Evolutionary conservation across 805 yeast genomes (phyloP).

Genomic region (Kodamaea laetipori): DNA sequence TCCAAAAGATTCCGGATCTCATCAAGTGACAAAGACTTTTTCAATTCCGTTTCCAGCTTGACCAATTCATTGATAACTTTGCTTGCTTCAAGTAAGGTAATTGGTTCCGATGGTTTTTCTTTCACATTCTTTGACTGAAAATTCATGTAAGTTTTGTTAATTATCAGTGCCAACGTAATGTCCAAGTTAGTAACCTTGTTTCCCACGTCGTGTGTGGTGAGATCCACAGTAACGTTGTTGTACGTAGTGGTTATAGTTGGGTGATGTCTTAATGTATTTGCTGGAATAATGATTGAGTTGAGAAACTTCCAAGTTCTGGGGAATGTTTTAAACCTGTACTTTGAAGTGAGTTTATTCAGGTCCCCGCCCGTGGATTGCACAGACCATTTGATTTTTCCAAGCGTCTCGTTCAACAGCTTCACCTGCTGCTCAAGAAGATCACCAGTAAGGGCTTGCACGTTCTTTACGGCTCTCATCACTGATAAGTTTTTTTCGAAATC

Average conservation of each 20-base stretch:
- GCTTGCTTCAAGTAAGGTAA: slow-evolving; percentile 16
- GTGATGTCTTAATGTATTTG: slow-evolving; percentile 66
- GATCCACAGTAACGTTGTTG: slow-evolving; percentile 52
- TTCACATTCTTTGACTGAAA: slow-evolving; percentile 1
- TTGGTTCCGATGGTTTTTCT: slow-evolving; percentile 1
- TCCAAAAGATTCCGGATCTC: not conserved
- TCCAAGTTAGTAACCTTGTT: slow-evolving; percentile 56
- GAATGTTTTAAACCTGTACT: slow-evolving; percentile 50
- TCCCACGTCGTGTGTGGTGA: slow-evolving; percentile 67
- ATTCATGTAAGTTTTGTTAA: slow-evolving; percentile 19
- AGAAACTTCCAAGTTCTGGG: slow-evolving; percentile 70
- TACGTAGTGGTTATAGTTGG: slow-evolving; percentile 69
- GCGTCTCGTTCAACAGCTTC: slow-evolving; percentile 10
- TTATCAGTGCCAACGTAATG: slow-evolving; percentile 52
- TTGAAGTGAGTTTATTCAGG: slow-evolving; percentile 2
- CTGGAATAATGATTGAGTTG: slow-evolving; percentile 55
- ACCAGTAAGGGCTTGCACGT: slow-evolving; percentile 1
- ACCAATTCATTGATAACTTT: slow-evolving; percentile 17
- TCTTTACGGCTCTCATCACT: not conserved
- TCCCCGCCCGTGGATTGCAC: slow-evolving; percentile 1
- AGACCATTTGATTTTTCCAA: slow-evolving; percentile 11
- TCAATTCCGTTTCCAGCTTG: slow-evolving; percentile 3
- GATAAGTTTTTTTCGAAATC: slow-evolving; percentile 1
- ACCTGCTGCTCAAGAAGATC: slow-evolving; percentile 15
- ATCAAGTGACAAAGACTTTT: not conserved